phyloP scores from a whole-genome alignment of 2,329 filamentous ascomycete species.

The Mariannaea elegans region DNA sequence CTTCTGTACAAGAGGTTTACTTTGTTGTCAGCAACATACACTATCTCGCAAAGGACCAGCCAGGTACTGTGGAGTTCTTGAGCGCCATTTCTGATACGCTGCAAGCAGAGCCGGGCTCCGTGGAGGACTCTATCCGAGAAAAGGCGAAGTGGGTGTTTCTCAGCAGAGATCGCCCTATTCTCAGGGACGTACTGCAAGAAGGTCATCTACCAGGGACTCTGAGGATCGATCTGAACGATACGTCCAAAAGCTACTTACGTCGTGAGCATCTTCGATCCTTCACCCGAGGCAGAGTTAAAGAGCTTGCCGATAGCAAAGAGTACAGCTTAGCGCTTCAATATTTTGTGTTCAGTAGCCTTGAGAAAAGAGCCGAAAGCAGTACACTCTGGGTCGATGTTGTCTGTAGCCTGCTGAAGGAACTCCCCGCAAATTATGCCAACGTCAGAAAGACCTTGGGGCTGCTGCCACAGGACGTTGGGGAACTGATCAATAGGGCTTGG shows the following conservation, averaged over 20 bases:
- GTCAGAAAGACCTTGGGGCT: conserved; percentile 9
- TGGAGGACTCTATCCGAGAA: conserved; percentile 4
- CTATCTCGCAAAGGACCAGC: conserved; percentile 46
- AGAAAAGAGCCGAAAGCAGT: conserved; percentile 18
- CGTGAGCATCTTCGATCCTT: conserved; percentile 11
- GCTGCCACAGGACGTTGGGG: conserved; percentile 14
- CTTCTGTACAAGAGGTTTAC: conserved; percentile 41
- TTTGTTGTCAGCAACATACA: conserved; percentile 53
- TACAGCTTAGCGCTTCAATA: conserved; percentile 15
- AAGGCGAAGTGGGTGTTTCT: conserved; percentile 50
- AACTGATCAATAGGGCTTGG: conserved; percentile 16
- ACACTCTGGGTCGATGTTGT: conserved; percentile 18
- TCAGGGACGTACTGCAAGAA: conserved; percentile 13
- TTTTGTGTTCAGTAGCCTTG: conserved; percentile 14
- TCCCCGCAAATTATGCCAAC: conserved; percentile 10
- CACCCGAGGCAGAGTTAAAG: conserved; percentile 7
- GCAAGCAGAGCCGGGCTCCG: neutral
- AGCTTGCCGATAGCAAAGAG: conserved; percentile 3
- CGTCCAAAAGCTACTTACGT: conserved; percentile 11
- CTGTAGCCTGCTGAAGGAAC: conserved; percentile 8
- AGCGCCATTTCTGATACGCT: neutral
- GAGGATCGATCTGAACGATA: conserved; percentile 20
- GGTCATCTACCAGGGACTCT: conserved; percentile 1
- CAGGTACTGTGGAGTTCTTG: conserved; percentile 5
- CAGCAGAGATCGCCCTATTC: conserved; percentile 39